phyloP scores from a whole-genome alignment of 1,284 basidiomycete genomes.

The Leccinum pseudoinsigne region DNA sequence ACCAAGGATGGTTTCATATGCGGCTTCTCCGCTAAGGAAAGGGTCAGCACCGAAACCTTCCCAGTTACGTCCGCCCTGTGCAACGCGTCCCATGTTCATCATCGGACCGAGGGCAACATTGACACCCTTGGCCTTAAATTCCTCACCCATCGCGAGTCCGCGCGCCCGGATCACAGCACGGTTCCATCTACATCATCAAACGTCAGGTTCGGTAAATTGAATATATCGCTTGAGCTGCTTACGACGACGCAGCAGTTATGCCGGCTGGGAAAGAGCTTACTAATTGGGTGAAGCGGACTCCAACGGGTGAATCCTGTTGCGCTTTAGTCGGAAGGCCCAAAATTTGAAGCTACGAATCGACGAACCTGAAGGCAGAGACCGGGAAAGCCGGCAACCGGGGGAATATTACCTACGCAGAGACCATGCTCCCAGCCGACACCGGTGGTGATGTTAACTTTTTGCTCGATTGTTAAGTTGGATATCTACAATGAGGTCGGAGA shows the following conservation, averaged over 20 bases:
- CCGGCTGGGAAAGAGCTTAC: conserved; percentile 52
- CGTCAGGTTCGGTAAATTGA: neutral
- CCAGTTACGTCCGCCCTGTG: conserved; percentile 67
- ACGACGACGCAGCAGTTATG: conserved; percentile 57
- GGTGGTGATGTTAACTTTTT: conserved; percentile 44
- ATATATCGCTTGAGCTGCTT: conserved; percentile 26
- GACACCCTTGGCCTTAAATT: conserved; percentile 74
- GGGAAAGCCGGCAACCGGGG: conserved; percentile 28
- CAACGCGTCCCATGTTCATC: conserved; percentile 49
- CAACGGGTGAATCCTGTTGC: conserved; percentile 50
- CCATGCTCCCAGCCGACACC: conserved; percentile 42
- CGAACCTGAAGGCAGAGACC: conserved; percentile 34
- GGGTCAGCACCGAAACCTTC: conserved; percentile 70
- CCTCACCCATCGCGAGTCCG: conserved; percentile 70
- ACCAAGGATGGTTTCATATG: conserved; percentile 59
- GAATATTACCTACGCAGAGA: conserved; percentile 45
- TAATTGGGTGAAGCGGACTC: conserved; percentile 41
- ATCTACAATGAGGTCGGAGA: conserved; percentile 27
- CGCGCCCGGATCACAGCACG: conserved; percentile 53
- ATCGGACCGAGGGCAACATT: conserved; percentile 63
- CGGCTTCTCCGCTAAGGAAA: conserved; percentile 64
- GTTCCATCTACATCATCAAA: conserved; percentile 27
- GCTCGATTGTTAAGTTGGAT: conserved; percentile 38
- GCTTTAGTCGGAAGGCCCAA: neutral
- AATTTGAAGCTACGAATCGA: neutral